A percentile compares a stretch with the other conserved stretches of the same genome.
Conservation (phyloP, 2,329 filamentous ascomycete genomes). For the Sphaceloma murrayae region DNA sequence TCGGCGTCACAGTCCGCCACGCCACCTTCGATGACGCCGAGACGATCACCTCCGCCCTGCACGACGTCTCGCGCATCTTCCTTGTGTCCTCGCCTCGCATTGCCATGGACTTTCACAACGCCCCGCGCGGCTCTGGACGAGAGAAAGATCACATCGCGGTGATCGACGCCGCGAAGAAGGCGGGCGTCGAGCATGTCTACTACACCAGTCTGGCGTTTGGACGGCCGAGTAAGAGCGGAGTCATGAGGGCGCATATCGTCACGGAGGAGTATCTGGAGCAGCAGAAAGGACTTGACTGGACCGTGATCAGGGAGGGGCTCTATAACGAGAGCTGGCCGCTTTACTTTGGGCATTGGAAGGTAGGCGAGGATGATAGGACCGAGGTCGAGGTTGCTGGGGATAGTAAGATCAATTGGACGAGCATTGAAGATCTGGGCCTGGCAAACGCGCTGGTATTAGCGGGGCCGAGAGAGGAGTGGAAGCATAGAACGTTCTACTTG, state of each 20-base stretch:
- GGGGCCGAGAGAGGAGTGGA: constrained; percentile 26
- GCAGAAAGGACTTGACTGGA: constrained; percentile 26
- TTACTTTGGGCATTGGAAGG: constrained; percentile 38
- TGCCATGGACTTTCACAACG: constrained; percentile 36
- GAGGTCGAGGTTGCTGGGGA: constrained; percentile 35
- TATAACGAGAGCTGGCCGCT: constrained; percentile 42
- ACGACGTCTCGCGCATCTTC: constrained; percentile 35
- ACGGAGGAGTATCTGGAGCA: constrained; percentile 35
- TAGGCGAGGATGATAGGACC: constrained; percentile 28
- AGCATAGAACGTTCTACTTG: constrained; percentile 33
- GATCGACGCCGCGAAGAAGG: constrained; percentile 34
- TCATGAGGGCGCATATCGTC: constrained; percentile 40
- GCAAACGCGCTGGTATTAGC: constrained; percentile 34
- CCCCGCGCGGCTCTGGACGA: constrained; percentile 34
- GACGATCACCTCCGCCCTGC: constrained; percentile 29
- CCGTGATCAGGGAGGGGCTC: constrained; percentile 36
- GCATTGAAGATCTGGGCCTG: constrained; percentile 36
- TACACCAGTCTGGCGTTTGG: constrained; percentile 38
- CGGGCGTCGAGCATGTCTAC: constrained; percentile 37
- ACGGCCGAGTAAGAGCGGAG: constrained; percentile 33
- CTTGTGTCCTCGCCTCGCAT: constrained; percentile 38
- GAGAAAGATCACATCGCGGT: constrained; percentile 37
- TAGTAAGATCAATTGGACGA: constrained; percentile 36
- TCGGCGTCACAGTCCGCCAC: constrained; percentile 29
- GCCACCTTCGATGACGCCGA: constrained; percentile 33